These are phyloP conservation scores for Populus ilicifolia DNA, from an alignment of 345 rosid genomes.

Conservation along the genomic window DNA sequence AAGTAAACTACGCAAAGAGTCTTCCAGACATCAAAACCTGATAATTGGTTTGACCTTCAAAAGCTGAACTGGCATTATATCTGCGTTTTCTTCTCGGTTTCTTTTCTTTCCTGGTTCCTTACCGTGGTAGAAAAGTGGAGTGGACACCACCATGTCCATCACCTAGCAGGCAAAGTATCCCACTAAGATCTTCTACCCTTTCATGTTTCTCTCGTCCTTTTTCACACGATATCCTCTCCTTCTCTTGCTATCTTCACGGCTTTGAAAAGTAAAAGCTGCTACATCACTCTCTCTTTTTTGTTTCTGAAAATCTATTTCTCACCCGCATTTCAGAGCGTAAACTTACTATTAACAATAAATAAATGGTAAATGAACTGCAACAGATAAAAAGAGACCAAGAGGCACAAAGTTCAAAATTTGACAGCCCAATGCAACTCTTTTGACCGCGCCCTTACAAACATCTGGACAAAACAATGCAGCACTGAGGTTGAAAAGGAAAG, in stretches of 20 bases:
- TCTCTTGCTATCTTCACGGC: conserved; percentile 17
- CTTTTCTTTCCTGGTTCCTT: conserved; percentile 20
- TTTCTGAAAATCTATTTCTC: not conserved
- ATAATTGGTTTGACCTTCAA: conserved; percentile 37
- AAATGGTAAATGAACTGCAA: not conserved
- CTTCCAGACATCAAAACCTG: conserved; percentile 18
- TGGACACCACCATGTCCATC: conserved; percentile 52
- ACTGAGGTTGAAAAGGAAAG: not conserved
- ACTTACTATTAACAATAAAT: not conserved
- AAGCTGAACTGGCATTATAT: not conserved
- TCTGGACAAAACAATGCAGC: not conserved
- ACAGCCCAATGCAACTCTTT: not conserved
- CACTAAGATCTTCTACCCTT: conserved; percentile 41
- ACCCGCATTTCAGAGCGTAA: conserved; percentile 30
- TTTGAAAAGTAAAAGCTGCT: conserved; percentile 39
- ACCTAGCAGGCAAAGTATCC: conserved; percentile 62
- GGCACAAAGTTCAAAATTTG: not conserved
- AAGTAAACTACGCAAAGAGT: not conserved
- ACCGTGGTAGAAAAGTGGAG: conserved; percentile 36
- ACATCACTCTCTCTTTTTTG: conserved; percentile 1
- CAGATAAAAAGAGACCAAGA: not conserved
- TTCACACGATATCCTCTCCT: conserved; percentile 12
- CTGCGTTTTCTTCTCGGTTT: not conserved
- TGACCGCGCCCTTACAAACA: not conserved
- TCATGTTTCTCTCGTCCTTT: conserved; percentile 30